phyloP scores from a whole-genome alignment of 2,329 filamentous ascomycete species.

The Zasmidium cellare region DNA sequence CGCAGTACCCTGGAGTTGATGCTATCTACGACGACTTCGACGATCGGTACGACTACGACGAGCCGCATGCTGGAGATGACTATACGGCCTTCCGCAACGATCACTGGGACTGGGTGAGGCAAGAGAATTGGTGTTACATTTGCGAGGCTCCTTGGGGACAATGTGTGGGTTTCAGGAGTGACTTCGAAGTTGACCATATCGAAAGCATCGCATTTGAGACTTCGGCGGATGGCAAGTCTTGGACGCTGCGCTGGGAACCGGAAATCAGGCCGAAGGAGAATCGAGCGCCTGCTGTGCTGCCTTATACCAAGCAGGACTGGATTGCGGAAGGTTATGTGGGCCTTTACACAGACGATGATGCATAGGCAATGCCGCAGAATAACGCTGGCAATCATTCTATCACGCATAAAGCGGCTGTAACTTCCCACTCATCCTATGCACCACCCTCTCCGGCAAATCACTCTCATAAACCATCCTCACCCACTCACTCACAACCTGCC shows the following conservation, averaged over 20 bases:
- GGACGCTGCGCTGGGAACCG: background rate
- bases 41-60: background rate
- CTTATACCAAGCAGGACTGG: background rate
- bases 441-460: constrained; percentile 52
- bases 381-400: background rate
- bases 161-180: background rate
- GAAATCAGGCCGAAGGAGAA: background rate
- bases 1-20: too few relatives aligned
- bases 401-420: constrained; percentile 33
- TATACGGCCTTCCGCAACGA: background rate
- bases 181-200: background rate
- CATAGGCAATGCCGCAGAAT: too few relatives aligned
- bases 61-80: background rate
- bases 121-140: background rate
- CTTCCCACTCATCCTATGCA: constrained; percentile 39
- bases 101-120: background rate
- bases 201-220: background rate
- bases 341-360: background rate
- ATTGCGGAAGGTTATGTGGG: background rate
- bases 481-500: constrained; percentile 58
- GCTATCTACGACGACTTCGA: background rate
- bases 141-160: background rate
- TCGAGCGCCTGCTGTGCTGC: background rate
- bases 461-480: constrained; percentile 55
- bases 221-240: background rate